Evolutionary conservation across 2,329 filamentous ascomycete genomes (phyloP), one percentile per base, ranked within the genome.

Genomic region (Sporothrix protearum): DNA sequence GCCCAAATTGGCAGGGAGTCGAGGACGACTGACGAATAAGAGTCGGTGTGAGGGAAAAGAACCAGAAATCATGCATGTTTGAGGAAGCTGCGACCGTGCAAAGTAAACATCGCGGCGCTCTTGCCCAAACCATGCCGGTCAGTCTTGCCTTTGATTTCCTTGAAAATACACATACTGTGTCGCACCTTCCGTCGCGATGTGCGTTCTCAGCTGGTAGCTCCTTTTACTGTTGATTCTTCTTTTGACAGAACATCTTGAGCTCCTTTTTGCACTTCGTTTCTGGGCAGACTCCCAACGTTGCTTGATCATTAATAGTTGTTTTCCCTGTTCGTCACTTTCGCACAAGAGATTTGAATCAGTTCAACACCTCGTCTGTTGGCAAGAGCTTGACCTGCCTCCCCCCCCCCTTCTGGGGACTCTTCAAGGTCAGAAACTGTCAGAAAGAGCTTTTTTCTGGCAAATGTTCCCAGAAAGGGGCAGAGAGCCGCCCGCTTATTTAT

Each of bases 21-120:
- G 39, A 61, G 30, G 39, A 61, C 33, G 9, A 36, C 57, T 61
- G 57, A 39, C 57, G 39, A 61, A 61, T 61, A 57, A 57, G 53
- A 30, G 53, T 33, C 5, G 14, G 10, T 5, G 30, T 5, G 19
- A 36, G 16, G 30, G 7, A 36, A 36, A 30, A 8, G 30, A 30
- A n/a, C n/a, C n/a, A n/a, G n/a, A n/a, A n/a, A n/a, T n/a, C n/a
- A n/a, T n/a, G n/a, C n/a, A n/a, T n/a, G n/a, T 1, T 64, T 28
- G 36, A 45, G 33, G 57, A 39, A 61, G 30, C 57, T 61, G 57
- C 22, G 30, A 39, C 36, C 30, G 30, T 61, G 57, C 22, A 19
- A 28, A 64, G 39, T 45, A 45, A 64, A 64, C 59, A 45, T 30
- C n/a, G 9, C 22, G 30, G 6, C 16, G 19, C 30, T 61, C 19